Conservation (phyloP, 129 eudicot species). For the Solidago caesia region DNA sequence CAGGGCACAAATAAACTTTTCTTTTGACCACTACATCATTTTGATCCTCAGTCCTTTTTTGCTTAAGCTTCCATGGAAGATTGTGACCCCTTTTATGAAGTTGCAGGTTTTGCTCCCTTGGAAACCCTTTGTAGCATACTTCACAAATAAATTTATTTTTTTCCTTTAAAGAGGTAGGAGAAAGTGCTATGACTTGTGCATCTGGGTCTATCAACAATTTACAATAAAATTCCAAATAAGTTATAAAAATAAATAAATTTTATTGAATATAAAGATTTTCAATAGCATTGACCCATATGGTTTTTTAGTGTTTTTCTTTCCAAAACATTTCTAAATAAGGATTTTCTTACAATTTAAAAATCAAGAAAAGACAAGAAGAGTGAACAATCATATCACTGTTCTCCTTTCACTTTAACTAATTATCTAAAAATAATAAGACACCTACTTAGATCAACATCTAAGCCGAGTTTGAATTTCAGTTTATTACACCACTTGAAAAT, state of each 20-base stretch:
- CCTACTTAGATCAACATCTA: no score
- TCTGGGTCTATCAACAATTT: slow-evolving; percentile 46
- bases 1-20: slow-evolving; percentile 73
- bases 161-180: slow-evolving; percentile 64
- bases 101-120: slow-evolving; percentile 72
- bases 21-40: slow-evolving; percentile 33
- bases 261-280: neutral
- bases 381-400: no score
- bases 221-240: neutral
- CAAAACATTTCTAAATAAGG: no score
- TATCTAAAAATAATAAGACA: no score
- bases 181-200: slow-evolving; percentile 65
- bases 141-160: slow-evolving; percentile 67
- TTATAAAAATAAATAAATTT: neutral
- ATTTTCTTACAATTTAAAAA: no score
- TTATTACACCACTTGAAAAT: no score
- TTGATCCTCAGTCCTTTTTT: slow-evolving; percentile 20
- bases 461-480: no score
- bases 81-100: slow-evolving; percentile 82
- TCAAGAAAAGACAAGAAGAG: no score
- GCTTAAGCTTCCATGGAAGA: slow-evolving; percentile 72
- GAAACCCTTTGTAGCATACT: slow-evolving; percentile 76
- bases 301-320: neutral
- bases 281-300: neutral
- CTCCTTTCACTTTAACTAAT: no score